Evolutionary conservation across 2,329 filamentous ascomycete genomes (phyloP), one percentile per base, ranked within the genome.

Genomic region (Chrysoporthe austroafricana): DNA sequence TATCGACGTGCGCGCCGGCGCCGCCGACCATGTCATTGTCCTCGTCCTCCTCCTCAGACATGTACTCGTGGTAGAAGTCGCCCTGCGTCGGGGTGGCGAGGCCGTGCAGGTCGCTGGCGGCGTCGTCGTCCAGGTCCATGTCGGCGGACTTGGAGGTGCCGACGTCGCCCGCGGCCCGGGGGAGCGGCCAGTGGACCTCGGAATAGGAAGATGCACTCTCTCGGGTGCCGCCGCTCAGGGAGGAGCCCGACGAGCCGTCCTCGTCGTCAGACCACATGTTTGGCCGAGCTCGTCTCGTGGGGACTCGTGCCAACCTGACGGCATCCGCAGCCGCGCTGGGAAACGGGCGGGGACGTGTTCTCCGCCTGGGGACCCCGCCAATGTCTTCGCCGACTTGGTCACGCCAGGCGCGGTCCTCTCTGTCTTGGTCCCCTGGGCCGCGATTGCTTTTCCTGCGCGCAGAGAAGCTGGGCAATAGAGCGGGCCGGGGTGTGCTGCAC

Each of bases 21-120:
- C 73, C 74, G 58, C 68, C 71, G 9, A 72, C 73, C 69, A 71
- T 69, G 66, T 75, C 74, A 18, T 70, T 58, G 32, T 72, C 71
- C 56, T 74, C 74, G 67, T 75, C 74, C 18, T 70, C 61, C 34
- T 71, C 70, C 48, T 73, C 73, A 8, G 70, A 71, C 34, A 71
- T 65, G 69, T 73, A 70, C 48, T 63, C 68, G 65, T 69, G 70
- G 26, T 50, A 63, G 44, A 63, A 62, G 42, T 61, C 43, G 43
- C 39, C 21, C 50, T 69, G 63, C 4, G 63, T 58, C 34, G 43
- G 63, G 18, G 63, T 48, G 16, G 32, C 46, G 9, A 39, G 46
- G 18, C 46, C 60, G 36, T 21, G 60, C 34, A 52, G 32, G 16
- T 36, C 52, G n/a, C 48, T 16, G 3, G 48, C 7, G 26, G 63